phyloP scores from a whole-genome alignment of 2,329 filamentous ascomycete species.

The Trichoderma sp. region DNA sequence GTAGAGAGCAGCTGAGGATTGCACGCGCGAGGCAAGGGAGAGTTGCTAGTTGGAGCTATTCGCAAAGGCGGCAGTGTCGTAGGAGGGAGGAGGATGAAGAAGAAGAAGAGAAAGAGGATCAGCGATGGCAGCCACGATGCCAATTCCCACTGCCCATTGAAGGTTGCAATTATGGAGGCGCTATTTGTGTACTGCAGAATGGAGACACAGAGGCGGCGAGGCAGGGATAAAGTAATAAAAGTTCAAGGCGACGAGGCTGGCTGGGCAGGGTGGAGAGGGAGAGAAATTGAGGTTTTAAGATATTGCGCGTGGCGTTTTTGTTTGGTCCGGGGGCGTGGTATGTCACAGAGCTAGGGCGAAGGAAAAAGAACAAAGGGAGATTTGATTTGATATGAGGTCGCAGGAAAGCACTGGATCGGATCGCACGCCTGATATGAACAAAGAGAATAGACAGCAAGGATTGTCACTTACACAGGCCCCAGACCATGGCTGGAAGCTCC shows the following conservation, averaged over 20 bases:
- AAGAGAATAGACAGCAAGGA: background rate
- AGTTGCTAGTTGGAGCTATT: background rate
- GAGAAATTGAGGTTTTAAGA: background rate
- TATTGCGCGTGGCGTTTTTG: background rate
- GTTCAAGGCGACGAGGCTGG: conserved; percentile 1
- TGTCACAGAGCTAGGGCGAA: background rate
- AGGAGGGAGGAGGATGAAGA: background rate
- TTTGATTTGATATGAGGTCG: background rate
- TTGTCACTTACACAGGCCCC: conserved; percentile 22
- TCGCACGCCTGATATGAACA: background rate
- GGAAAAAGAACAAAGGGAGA: background rate
- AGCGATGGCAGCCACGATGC: conserved; percentile 3
- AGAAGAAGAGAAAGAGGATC: background rate
- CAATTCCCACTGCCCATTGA: background rate
- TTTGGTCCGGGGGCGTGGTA: background rate
- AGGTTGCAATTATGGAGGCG: background rate
- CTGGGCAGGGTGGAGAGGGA: background rate
- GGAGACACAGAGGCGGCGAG: background rate
- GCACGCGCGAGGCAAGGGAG: background rate
- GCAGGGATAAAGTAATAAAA: conserved; percentile 13
- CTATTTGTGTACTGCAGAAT: background rate
- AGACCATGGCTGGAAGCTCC: conserved; percentile 22
- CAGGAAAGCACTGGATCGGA: background rate
- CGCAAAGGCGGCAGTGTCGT: background rate
- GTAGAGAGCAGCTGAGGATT: background rate